These are phyloP conservation scores for Neurospora cerealis DNA, from an alignment of 495 filamentous ascomycete genomes.

Conservation along the genomic window DNA sequence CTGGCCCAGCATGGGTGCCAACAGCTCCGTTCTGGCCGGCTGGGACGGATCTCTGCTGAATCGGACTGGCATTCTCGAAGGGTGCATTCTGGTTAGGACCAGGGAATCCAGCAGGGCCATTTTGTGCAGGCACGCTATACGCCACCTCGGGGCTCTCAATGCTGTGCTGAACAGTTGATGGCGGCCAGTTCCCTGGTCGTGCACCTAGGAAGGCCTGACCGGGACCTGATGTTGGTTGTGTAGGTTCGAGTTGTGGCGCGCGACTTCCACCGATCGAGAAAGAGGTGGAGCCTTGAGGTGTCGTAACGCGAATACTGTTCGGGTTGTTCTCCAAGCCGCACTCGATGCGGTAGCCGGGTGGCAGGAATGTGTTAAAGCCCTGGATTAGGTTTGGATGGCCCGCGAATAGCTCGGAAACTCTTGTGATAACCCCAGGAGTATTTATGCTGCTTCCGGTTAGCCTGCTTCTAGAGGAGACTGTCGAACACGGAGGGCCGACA, in stretches of 20 bases:
- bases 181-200: conserved; percentile 36
- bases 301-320: conserved; percentile 93
- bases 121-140: conserved; percentile 41
- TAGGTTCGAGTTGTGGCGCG: conserved; percentile 30
- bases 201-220: conserved; percentile 30
- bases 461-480: not conserved
- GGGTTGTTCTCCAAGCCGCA: conserved; percentile 87
- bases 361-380: conserved; percentile 97
- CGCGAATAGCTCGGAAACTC: conserved; percentile 92
- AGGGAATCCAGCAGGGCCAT: conserved; percentile 34
- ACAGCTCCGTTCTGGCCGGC: conserved; percentile 55
- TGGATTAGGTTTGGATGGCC: conserved; percentile 95
- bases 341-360: conserved; percentile 94
- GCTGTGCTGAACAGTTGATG: conserved; percentile 41
- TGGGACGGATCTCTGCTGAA: conserved; percentile 73
- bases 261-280: conserved; percentile 43
- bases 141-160: conserved; percentile 45
- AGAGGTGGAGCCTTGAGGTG: conserved; percentile 68
- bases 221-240: conserved; percentile 19
- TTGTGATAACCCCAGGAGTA: conserved; percentile 94
- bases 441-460: conserved; percentile 58
- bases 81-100: conserved; percentile 30
- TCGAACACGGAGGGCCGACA: conserved; percentile 26
- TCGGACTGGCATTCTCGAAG: conserved; percentile 47
- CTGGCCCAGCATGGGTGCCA: conserved; percentile 24